Percentiles rank a stretch among this genome's conserved stretches.
These are phyloP conservation scores for Aspergillus wentii DNA, from an alignment of 495 filamentous ascomycete species.

Conservation along the genomic window DNA sequence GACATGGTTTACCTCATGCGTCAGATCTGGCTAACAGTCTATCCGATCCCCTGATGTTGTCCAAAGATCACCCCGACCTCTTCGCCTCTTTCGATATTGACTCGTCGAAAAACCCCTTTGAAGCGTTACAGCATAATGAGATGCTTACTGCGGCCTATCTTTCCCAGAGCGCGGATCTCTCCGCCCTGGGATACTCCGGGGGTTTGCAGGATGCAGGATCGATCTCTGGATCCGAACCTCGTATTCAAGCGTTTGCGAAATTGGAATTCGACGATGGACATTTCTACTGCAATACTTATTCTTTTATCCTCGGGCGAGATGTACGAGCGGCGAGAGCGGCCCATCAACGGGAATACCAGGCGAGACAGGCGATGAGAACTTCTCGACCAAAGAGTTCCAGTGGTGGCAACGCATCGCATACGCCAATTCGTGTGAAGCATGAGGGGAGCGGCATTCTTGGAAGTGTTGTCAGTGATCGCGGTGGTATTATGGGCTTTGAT, in stretches of 20 bases:
- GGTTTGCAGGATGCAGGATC: conserved; percentile 29
- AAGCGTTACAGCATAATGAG: conserved; percentile 38
- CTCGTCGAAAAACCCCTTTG: conserved; percentile 31
- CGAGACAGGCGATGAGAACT: conserved; percentile 34
- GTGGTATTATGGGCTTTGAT: conserved; percentile 55
- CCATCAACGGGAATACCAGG: conserved; percentile 41
- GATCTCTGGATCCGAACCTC: conserved; percentile 40
- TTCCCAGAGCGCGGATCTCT: conserved; percentile 34
- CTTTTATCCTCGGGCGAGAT: conserved; percentile 63
- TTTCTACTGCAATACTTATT: conserved; percentile 68
- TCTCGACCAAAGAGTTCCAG: conserved; percentile 45
- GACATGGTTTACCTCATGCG: conserved; percentile 3
- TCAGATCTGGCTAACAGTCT: conserved; percentile 24
- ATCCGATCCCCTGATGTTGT: conserved; percentile 30
- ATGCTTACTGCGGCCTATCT: conserved; percentile 37
- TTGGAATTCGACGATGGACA: conserved; percentile 66
- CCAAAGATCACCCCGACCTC: conserved; percentile 36
- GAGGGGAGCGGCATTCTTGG: conserved; percentile 44
- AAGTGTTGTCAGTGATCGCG: conserved; percentile 55
- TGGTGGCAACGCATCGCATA: conserved; percentile 40
- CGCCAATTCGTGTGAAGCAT: conserved; percentile 40
- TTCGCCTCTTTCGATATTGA: conserved; percentile 35
- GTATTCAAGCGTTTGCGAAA: conserved; percentile 62
- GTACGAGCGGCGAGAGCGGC: conserved; percentile 49
- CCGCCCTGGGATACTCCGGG: conserved; percentile 31